A percentile compares a stretch with the other conserved stretches of the same genome.
Conservation (phyloP, 2,329 filamentous ascomycete species). For the Phaeoacremonium minimum region DNA sequence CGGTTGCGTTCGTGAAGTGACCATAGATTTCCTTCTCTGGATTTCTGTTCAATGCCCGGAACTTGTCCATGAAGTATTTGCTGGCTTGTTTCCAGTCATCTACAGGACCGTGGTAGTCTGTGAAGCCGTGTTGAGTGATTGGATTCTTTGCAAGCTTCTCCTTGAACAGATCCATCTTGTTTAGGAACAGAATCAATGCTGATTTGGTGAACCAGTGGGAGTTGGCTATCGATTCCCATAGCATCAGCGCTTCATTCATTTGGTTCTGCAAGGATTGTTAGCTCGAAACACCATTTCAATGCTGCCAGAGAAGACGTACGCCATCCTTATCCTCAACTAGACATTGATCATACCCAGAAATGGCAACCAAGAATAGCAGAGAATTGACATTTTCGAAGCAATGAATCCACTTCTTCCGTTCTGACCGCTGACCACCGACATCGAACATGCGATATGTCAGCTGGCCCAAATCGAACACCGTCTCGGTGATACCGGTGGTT, state of each 20-base stretch:
- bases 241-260: slow-evolving; percentile 87
- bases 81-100: slow-evolving; percentile 70
- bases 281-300: slow-evolving; percentile 8
- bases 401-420: slow-evolving; percentile 97
- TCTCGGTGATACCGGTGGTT: slow-evolving; percentile 95
- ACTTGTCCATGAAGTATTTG: slow-evolving; percentile 80
- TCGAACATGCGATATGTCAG: slow-evolving; percentile 97
- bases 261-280: slow-evolving; percentile 59
- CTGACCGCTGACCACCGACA: slow-evolving; percentile 85
- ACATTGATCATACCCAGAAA: slow-evolving; percentile 95
- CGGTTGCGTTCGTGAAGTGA: slow-evolving; percentile 59
- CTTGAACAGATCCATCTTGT: slow-evolving; percentile 84
- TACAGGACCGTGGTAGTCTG: slow-evolving; percentile 69
- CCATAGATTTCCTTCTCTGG: slow-evolving; percentile 61
- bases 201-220: slow-evolving; percentile 83
- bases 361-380: slow-evolving; percentile 87
- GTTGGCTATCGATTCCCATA: slow-evolving; percentile 82
- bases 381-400: slow-evolving; percentile 94
- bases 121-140: slow-evolving; percentile 70
- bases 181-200: slow-evolving; percentile 77
- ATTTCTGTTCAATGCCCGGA: slow-evolving; percentile 69
- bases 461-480: slow-evolving; percentile 85
- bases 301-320: slow-evolving; percentile 46
- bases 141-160: slow-evolving; percentile 69
- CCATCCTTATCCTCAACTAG: slow-evolving; percentile 95